These are phyloP conservation scores for Tolypocladium ovalisporum DNA, from an alignment of 2,329 filamentous ascomycete genomes.

Conservation along the genomic window DNA sequence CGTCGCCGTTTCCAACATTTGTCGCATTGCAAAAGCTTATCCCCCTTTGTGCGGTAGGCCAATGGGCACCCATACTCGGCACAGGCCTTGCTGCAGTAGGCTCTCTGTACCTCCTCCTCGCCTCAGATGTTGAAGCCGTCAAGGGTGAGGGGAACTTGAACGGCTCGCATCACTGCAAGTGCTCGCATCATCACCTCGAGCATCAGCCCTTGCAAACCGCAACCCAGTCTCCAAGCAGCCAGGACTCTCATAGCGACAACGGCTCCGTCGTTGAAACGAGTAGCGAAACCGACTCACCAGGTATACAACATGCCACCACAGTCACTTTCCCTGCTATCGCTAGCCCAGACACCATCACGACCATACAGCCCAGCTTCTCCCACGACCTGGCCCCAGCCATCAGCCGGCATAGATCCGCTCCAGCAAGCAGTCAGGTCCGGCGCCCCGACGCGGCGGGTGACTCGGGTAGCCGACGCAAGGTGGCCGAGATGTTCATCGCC, in stretches of 20 bases:
- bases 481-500: constrained; percentile 30
- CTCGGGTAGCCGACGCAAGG: constrained; percentile 24
- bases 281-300: not conserved
- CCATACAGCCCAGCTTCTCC: not conserved
- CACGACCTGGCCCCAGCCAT: not conserved
- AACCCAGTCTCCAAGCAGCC: constrained; percentile 1
- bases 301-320: not conserved
- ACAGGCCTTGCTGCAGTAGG: constrained; percentile 46
- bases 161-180: not conserved
- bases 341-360: not conserved
- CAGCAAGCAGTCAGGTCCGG: not conserved
- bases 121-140: not conserved
- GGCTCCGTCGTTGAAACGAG: not conserved
- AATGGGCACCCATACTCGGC: constrained; percentile 50
- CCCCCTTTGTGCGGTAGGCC: constrained; percentile 28
- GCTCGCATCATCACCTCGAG: not conserved
- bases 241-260: not conserved
- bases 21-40: not conserved
- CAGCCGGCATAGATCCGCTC: not conserved
- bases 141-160: constrained; percentile 15
- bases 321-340: not conserved
- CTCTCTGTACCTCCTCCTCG: constrained; percentile 43
- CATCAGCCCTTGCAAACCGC: not conserved
- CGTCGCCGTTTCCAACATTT: not conserved
- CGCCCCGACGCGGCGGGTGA: constrained; percentile 3